Evolutionary conservation across 805 yeast species (phyloP).

Genomic region (Tetrapisispora fleetii): DNA sequence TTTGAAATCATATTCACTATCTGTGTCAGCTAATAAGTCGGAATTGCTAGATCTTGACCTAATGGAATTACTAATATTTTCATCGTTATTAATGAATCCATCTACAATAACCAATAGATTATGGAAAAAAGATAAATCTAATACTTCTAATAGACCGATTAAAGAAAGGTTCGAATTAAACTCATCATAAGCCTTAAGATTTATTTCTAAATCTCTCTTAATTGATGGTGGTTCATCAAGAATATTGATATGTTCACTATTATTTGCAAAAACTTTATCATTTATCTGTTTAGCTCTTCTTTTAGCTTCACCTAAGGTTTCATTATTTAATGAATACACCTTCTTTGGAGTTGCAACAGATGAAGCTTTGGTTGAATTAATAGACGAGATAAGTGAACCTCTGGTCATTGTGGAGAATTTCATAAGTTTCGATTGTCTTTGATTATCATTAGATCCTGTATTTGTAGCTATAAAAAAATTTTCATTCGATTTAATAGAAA

Average conservation of each 20-base stretch:
- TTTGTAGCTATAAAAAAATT: not conserved
- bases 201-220: constrained; percentile 15
- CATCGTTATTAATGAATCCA: not conserved
- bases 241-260: constrained; percentile 6
- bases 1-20: not conserved
- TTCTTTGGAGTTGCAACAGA: constrained; percentile 4
- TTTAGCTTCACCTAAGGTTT: constrained; percentile 18
- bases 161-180: constrained; percentile 22
- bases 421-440: not conserved
- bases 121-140: constrained; percentile 26
- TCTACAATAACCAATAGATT: constrained; percentile 12
- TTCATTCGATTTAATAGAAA: constrained; percentile 13
- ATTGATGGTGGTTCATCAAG: constrained; percentile 9
- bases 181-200: constrained; percentile 25
- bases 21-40: not conserved
- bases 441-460: not conserved
- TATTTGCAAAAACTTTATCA: constrained; percentile 12
- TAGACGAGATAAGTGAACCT: constrained; percentile 2
- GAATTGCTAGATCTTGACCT: not conserved
- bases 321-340: constrained; percentile 12
- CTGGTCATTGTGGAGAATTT: not conserved
- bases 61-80: not conserved
- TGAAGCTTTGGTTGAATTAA: not conserved
- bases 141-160: constrained; percentile 23
- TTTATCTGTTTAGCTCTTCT: constrained; percentile 14